phyloP scores from a whole-genome alignment of 257 asterid species.

The Ehretia macrophylla region DNA sequence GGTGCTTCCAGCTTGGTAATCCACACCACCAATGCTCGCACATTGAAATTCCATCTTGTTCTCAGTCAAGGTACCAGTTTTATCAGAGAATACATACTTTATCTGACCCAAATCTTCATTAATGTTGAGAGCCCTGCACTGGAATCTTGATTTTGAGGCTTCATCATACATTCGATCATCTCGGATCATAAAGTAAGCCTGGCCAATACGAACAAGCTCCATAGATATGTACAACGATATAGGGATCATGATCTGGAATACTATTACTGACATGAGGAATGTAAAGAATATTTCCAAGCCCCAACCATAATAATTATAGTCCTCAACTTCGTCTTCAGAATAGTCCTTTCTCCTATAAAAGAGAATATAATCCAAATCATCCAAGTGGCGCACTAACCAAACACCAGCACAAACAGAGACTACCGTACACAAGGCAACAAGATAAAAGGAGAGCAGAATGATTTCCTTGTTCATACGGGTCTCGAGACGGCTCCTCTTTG shows the following conservation, averaged over 20 bases:
- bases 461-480: constrained; percentile 87
- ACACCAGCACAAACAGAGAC: constrained; percentile 66
- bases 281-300: constrained; percentile 86
- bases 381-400: constrained; percentile 73
- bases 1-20: constrained; percentile 41
- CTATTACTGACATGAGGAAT: constrained; percentile 91
- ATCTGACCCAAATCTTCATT: constrained; percentile 99
- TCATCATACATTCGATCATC: constrained; percentile 66
- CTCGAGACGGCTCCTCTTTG: constrained; percentile 92
- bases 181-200: constrained; percentile 90
- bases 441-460: constrained; percentile 67
- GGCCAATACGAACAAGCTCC: constrained; percentile 99
- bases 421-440: constrained; percentile 53
- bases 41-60: constrained; percentile 98
- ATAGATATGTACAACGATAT: constrained; percentile 92
- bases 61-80: constrained; percentile 96
- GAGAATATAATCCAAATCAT: constrained; percentile 69
- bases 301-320: constrained; percentile 83
- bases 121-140: constrained; percentile 93
- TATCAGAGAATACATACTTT: constrained; percentile 91
- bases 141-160: constrained; percentile 78
- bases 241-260: constrained; percentile 95
- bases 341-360: constrained; percentile 72
- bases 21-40: constrained; percentile 84
- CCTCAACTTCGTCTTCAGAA: constrained; percentile 34